Base-by-base conservation (phyloP, 1,284 basidiomycete genomes). In the Trichosporon sp. region DNA sequence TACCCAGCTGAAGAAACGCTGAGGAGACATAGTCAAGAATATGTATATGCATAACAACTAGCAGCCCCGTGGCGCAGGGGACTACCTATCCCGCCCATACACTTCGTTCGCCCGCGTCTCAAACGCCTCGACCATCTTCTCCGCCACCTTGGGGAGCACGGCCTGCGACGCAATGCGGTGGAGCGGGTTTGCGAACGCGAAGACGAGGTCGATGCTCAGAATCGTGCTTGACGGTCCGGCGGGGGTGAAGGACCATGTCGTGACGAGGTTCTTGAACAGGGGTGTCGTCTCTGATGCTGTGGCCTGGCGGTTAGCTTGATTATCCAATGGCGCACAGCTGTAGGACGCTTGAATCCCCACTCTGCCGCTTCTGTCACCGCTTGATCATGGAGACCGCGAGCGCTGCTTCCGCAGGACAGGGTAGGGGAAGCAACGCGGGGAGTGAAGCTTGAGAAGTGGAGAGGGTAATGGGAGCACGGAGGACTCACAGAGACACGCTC, bases 61-160 rank as follows among this genome's bases (percentile, higher is more conserved):
- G 3, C 40, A 10, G 40, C 40, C 3, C n/a, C 40, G n/a, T 44
- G 7, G 36, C 36, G 37, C 37, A 9, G 16, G 16, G 14, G 16
- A 19, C n/a, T 19, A 19, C 37, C 37, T 2, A 2, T 2, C 37
- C 54, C 69, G 60, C 11, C 90, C 89, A 72, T 91, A 92, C 6
- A 93, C 82, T 61, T 85, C 82, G 59, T 84, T 58, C 76, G 91
- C 95, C 33, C 94, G 84, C 70, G 88, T 83, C 79, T 96, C 91
- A 73, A 99, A 99, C 4, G 94, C 94, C 65, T 89, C 83, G 25
- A 97, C 89, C 92, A 96, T 97, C 80, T 89, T 84, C 67, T 86
- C 86, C 8, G 91, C 91, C 9, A 96, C 89, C 74, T 89, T 87
- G 23, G 89, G 89, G 74, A 97, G 92, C 72, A 96, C 92, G 11